These are phyloP conservation scores for Bidens hawaiensis DNA, from an alignment of 140 eudicot species.

Conservation along the genomic window DNA sequence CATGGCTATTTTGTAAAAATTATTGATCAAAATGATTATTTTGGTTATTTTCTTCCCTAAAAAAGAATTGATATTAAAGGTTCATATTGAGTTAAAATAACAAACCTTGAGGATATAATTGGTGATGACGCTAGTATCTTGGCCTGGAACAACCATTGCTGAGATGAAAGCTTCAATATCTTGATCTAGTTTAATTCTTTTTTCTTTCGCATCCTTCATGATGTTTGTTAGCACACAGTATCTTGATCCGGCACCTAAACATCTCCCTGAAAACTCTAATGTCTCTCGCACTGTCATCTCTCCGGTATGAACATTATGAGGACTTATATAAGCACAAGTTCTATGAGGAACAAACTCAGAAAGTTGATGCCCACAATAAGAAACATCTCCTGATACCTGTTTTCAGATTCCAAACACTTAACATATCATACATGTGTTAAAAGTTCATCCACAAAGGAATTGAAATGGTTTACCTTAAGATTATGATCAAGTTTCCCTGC, in stretches of 20 bases:
- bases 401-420: not conserved
- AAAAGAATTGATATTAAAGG: not conserved
- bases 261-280: constrained; percentile 43
- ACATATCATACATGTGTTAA: not conserved
- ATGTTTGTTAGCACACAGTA: constrained; percentile 21
- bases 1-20: too few relatives aligned
- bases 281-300: constrained; percentile 69
- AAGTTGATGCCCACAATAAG: constrained; percentile 55
- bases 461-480: constrained; percentile 27
- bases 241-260: constrained; percentile 44
- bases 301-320: constrained; percentile 39
- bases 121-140: constrained; percentile 28
- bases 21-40: too few relatives aligned
- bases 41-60: too few relatives aligned
- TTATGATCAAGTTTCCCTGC: constrained; percentile 44
- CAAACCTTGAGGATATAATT: constrained; percentile 46
- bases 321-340: constrained; percentile 51
- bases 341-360: constrained; percentile 53
- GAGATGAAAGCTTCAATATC: constrained; percentile 49
- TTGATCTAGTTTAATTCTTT: constrained; percentile 41
- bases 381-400: constrained; percentile 46
- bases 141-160: constrained; percentile 32
- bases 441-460: not conserved
- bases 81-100: not conserved
- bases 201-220: constrained; percentile 35